Evolutionary conservation across 352 stramenopile species (phyloP), one percentile per base, ranked within the genome.

Genomic region (Phytophthora cactorum): DNA sequence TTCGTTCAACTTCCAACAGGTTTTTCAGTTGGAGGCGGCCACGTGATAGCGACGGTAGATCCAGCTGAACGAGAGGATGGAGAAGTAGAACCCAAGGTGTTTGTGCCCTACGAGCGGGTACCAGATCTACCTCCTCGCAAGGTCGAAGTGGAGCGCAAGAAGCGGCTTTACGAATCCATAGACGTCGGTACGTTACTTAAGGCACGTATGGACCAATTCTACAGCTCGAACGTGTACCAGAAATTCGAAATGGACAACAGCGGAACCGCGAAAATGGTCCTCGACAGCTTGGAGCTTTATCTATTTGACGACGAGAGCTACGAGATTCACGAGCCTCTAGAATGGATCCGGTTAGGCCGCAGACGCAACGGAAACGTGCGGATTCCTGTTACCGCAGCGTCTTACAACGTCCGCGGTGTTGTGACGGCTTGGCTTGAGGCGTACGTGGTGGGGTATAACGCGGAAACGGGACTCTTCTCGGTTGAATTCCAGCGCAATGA

Each of bases 291-390:
- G 39, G 82, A 72, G 27, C 66, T 96, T 4, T 72, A 91, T 39
- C 47, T 83, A 25, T 96, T 96, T 29, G 88, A 96, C 61, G 88
- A 96, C 32, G 83, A 89, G 27, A 93, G 79, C 55, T 96, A 82
- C 60, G 88, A 96, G 60, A 79, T 88, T 9, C 84, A 90, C 43
- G 74, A 72, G 17, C 74, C 82, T 1, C 55, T 75, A 4, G 78
- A 91, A 22, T 96, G 88, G 88, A 84, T 95, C 27, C 54, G 29
- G 3, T 72, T 91, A 31, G 87, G 82, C 2, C 73, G 66, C 12
- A 76, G 79, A 14, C 65, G 58, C 0, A 76, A 93, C 32, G 76
- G 75, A 17, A 81, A 69, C 0, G 80, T 92, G 4, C 69, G 79
- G 14, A 93, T 96, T 39, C 83, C 88, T n/a, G 88, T 74, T 7